Base-by-base conservation (phyloP, 345 rosid species). In the Cochlearia excelsa region DNA sequence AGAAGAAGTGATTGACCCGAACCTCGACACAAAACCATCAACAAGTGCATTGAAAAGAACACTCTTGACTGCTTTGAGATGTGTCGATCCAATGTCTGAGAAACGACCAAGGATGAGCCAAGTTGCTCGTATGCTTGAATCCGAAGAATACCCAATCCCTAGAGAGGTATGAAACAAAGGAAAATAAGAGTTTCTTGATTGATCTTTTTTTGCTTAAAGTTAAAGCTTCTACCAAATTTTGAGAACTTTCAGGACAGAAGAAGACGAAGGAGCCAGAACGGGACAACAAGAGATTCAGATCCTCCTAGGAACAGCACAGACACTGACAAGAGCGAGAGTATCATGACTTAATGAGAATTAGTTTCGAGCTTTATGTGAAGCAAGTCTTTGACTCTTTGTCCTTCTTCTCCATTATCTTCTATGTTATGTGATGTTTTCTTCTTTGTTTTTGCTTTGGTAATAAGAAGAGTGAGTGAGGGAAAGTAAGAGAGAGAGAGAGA, bases 81-180 rank as follows among this genome's bases (percentile, higher is more conserved):
- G 99, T 67, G 96, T 94, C 7, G 99, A 93, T 78, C 97, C 92
- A 3, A 87, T 89, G 75, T 82, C 90, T 2, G 90, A 85, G 57
- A 93, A 87, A 70, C 77, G 99, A 63, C 97, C 97, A 3, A 87
- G 84, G 80, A 93, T 93, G 99, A 68, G 97, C 67, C 99, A 93
- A 86, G 99, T 90, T n/a, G 97, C 82, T 23, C 83, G 97, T n/a
- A 94, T 94, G 97, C 96, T 90, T 7, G 99, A 87, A 73, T 90
- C 99, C 0, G 96, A 94, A 71, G 99, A 90, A 39, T 90, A 87
- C 70, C 99, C 99, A 9, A 69, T 90, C 65, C 95, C 88, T 58
- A 82, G 97, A 82, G 99, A 94, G 96, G 97, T 90, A 58, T 10
- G 10, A n/a, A 37, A 11, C 37, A 42, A 1, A 11, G 46, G 62